Conservation (phyloP, 768 basidiomycete species). For the Coprinopsis sp. region DNA sequence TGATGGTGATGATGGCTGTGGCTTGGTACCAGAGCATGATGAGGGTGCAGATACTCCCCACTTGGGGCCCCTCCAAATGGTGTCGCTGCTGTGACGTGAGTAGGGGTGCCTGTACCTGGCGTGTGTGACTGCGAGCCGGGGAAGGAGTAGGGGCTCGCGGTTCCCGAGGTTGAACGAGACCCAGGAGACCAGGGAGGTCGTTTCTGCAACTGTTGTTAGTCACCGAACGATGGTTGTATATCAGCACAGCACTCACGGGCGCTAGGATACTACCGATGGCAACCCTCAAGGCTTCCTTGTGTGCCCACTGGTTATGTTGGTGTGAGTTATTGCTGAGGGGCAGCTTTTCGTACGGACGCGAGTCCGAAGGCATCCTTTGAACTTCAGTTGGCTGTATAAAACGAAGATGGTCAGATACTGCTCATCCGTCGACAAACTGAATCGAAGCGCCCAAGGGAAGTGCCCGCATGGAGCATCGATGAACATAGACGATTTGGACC, state of each 20-base stretch:
- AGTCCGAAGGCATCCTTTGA: neutral
- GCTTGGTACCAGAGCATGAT: slow-evolving; percentile 15
- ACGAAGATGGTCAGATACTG: neutral
- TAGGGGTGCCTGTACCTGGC: slow-evolving; percentile 18
- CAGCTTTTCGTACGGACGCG: neutral
- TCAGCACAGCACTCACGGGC: slow-evolving; percentile 39
- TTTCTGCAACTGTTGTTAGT: slow-evolving; percentile 32
- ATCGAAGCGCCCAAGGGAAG: too few relatives aligned
- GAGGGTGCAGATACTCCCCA: slow-evolving; percentile 26
- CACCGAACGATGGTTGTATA: neutral
- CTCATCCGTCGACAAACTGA: neutral
- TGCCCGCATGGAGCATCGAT: too few relatives aligned
- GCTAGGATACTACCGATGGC: slow-evolving; percentile 58
- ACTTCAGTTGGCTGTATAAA: neutral
- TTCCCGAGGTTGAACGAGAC: slow-evolving; percentile 47
- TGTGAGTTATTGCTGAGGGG: neutral
- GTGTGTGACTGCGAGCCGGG: slow-evolving; percentile 26
- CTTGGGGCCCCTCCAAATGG: slow-evolving; percentile 19
- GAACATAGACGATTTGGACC: too few relatives aligned
- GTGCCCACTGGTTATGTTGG: slow-evolving; percentile 13
- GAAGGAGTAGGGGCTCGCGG: slow-evolving; percentile 40
- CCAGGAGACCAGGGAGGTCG: slow-evolving; percentile 38
- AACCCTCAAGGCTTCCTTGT: slow-evolving; percentile 48
- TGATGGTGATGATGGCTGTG: slow-evolving; percentile 22
- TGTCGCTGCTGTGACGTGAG: slow-evolving; percentile 17